Percentiles rank a stretch among this genome's conserved stretches.
phyloP scores from a whole-genome alignment of 176 grass and related monocot species.

The Oryza glumipatula region DNA sequence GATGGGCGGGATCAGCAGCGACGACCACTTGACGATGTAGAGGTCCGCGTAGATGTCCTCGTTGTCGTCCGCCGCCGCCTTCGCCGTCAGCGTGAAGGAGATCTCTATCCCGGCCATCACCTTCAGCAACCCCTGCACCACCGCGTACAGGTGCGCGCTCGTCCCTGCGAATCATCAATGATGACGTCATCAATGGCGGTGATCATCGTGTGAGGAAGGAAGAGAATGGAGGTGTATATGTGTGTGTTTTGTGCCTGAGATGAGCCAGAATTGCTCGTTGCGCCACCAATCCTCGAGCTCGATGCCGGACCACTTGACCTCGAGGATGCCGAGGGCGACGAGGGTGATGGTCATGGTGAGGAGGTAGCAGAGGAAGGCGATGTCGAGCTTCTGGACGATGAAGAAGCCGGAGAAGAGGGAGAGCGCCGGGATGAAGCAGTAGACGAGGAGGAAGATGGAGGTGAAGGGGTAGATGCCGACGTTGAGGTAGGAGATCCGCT shows the following conservation, averaged over 20 bases:
- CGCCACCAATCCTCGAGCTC: slow-evolving; percentile 90
- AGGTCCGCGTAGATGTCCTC: slow-evolving; percentile 88
- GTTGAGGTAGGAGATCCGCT: slow-evolving; percentile 55
- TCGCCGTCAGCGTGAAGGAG: slow-evolving; percentile 84
- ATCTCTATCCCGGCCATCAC: slow-evolving; percentile 90
- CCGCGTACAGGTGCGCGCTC: slow-evolving; percentile 81
- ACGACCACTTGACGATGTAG: slow-evolving; percentile 81
- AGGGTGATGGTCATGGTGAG: slow-evolving; percentile 89
- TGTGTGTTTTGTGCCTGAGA: slow-evolving; percentile 34
- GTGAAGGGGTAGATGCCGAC: slow-evolving; percentile 39
- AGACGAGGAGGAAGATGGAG: slow-evolving; percentile 54
- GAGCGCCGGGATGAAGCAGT: slow-evolving; percentile 99
- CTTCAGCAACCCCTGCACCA: slow-evolving; percentile 76
- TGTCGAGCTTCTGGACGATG: slow-evolving; percentile 90
- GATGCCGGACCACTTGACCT: slow-evolving; percentile 95
- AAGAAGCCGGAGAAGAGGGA: slow-evolving; percentile 97
- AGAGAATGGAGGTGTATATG: background rate
- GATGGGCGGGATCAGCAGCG: slow-evolving; percentile 81
- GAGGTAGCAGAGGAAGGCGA: slow-evolving; percentile 88
- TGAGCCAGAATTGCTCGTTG: slow-evolving; percentile 98
- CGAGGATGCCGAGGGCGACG: slow-evolving; percentile 73
- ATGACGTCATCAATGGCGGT: background rate
- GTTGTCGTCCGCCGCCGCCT: slow-evolving; percentile 64
- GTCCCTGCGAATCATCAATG: slow-evolving; percentile 28
- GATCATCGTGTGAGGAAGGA: background rate